Percentiles rank a stretch among this genome's conserved stretches.
These are phyloP conservation scores for Aureobasidium sp. DNA, from an alignment of 2,329 filamentous ascomycete genomes.

Conservation along the genomic window DNA sequence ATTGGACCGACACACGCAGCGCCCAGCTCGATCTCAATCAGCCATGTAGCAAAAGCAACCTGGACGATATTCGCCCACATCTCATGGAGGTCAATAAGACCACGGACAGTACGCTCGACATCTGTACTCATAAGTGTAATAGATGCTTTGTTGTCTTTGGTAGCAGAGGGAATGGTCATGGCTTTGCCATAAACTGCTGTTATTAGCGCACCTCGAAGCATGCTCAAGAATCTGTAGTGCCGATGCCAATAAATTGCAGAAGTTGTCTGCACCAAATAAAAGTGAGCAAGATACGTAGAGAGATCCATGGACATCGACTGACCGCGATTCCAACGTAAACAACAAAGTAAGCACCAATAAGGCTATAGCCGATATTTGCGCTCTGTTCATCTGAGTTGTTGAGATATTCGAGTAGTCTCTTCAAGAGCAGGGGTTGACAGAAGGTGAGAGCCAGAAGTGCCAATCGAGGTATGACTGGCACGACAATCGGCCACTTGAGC, in stretches of 20 bases:
- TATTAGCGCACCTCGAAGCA: conserved; percentile 13
- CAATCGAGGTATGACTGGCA: conserved; percentile 24
- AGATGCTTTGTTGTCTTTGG: not conserved
- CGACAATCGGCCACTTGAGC: conserved; percentile 22
- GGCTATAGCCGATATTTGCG: conserved; percentile 23
- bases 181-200: conserved; percentile 11
- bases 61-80: conserved; percentile 16
- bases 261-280: not conserved
- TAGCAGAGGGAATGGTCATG: not conserved
- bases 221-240: conserved; percentile 7
- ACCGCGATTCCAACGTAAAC: conserved; percentile 30
- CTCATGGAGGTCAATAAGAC: conserved; percentile 16
- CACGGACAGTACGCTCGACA: conserved; percentile 5
- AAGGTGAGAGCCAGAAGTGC: conserved; percentile 14
- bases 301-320: conserved; percentile 15
- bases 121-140: conserved; percentile 15
- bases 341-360: conserved; percentile 29
- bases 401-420: conserved; percentile 11
- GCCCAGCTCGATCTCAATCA: conserved; percentile 14
- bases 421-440: conserved; percentile 15
- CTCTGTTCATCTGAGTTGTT: not conserved
- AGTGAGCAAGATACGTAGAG: not conserved
- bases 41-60: conserved; percentile 10
- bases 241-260: conserved; percentile 15
- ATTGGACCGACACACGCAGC: conserved; percentile 15